These are phyloP conservation scores for Vitis vinifera DNA, from an alignment of 164 flowering plant species.

Conservation along the genomic window DNA sequence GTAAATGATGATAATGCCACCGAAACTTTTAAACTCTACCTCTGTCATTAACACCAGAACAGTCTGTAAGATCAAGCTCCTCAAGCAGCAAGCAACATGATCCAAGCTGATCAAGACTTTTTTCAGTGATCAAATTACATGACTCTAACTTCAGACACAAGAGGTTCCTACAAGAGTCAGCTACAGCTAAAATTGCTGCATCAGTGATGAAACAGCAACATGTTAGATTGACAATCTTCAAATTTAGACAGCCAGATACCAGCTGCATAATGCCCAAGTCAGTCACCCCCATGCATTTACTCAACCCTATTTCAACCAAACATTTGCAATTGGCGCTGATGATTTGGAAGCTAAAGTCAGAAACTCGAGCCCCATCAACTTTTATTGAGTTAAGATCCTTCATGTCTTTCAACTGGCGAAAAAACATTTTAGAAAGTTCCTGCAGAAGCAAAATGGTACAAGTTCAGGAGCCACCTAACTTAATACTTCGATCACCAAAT, in stretches of 20 bases:
- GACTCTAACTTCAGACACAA: constrained; percentile 65
- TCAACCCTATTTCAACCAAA: constrained; percentile 55
- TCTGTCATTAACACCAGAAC: constrained; percentile 46
- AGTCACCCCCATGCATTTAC: constrained; percentile 67
- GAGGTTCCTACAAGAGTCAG: constrained; percentile 50
- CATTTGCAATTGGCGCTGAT: constrained; percentile 42
- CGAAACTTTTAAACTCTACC: constrained; percentile 30
- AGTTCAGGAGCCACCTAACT: neutral
- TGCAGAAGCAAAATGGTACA: constrained; percentile 17
- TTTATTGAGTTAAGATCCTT: constrained; percentile 38
- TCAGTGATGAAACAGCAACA: constrained; percentile 63
- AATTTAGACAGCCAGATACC: constrained; percentile 34
- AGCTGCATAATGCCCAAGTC: constrained; percentile 52
- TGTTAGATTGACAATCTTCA: constrained; percentile 56
- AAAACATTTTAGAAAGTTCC: constrained; percentile 42
- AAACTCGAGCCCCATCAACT: constrained; percentile 54
- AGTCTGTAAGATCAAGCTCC: constrained; percentile 81
- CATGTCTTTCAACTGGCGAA: constrained; percentile 37
- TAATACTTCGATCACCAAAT: neutral
- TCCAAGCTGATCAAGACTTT: constrained; percentile 49
- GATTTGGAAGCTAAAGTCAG: constrained; percentile 25
- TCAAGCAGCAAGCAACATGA: constrained; percentile 37
- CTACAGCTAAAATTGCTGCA: constrained; percentile 49
- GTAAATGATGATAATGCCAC: no score
- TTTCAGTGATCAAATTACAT: constrained; percentile 49